Evolutionary conservation across 2,329 filamentous ascomycete species (phyloP).

Genomic region (Verticillium dahliae): DNA sequence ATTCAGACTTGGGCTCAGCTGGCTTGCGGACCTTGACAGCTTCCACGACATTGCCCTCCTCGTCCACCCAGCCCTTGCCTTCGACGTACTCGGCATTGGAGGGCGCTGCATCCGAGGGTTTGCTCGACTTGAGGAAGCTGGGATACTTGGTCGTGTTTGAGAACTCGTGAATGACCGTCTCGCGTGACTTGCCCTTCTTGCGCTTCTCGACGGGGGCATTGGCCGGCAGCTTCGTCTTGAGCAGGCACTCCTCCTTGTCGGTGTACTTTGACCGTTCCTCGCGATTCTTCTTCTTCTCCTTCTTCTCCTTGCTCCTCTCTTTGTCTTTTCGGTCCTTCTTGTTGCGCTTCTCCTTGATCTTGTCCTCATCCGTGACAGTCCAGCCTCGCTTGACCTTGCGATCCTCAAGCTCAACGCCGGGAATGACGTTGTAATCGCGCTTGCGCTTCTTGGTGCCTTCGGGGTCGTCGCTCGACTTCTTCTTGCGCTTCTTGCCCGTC

Average conservation of each 20-base stretch:
- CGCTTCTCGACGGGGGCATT: constrained; percentile 38
- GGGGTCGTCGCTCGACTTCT: constrained; percentile 21
- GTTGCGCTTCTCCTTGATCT: constrained; percentile 39
- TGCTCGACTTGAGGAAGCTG: constrained; percentile 64
- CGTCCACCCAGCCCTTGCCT: constrained; percentile 83
- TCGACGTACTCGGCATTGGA: constrained; percentile 63
- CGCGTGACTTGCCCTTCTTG: constrained; percentile 45
- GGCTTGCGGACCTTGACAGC: constrained; percentile 33
- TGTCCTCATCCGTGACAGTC: constrained; percentile 60
- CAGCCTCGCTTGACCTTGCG: constrained; percentile 85
- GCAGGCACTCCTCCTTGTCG: constrained; percentile 72
- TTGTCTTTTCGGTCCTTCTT: constrained; percentile 36
- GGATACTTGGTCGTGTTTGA: constrained; percentile 77
- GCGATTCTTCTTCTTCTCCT: constrained; percentile 50
- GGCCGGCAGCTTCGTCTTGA: constrained; percentile 67
- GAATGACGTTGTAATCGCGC: constrained; percentile 41
- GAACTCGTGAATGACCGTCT: constrained; percentile 81
- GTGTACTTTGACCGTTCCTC: constrained; percentile 71
- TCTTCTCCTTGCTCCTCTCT: constrained; percentile 44
- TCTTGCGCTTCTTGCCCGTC: constrained; percentile 31
- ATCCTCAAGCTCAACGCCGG: constrained; percentile 66
- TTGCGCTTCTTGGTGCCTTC: constrained; percentile 41
- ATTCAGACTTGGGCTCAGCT: constrained; percentile 16
- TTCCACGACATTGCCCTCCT: constrained; percentile 70
- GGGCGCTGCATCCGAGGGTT: constrained; percentile 33